Conservation (phyloP, 805 yeast species). For the Komagataella ulmi region DNA sequence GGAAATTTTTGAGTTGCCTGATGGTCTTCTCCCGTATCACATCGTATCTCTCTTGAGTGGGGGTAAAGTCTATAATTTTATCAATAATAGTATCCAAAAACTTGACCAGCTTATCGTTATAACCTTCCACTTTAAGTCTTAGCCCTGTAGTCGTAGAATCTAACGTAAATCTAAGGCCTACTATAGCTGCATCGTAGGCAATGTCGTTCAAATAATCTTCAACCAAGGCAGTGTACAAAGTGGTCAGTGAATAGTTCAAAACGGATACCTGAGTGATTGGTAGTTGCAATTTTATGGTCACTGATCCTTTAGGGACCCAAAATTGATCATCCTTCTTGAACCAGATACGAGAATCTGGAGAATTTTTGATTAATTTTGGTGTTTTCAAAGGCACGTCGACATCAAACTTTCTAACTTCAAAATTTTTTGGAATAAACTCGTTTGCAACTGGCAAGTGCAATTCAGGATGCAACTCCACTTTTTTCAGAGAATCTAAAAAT, state of each 20-base stretch:
- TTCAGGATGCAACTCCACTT: constrained; percentile 15
- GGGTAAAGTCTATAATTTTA: constrained; percentile 34
- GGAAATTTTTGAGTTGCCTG: constrained; percentile 55
- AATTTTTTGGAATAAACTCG: constrained; percentile 71
- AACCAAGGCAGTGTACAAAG: constrained; percentile 54
- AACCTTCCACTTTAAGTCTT: constrained; percentile 58
- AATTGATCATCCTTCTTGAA: constrained; percentile 82
- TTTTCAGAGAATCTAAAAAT: constrained; percentile 20
- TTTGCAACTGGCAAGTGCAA: constrained; percentile 62
- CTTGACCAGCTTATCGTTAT: constrained; percentile 63
- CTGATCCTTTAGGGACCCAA: constrained; percentile 75
- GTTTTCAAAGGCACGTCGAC: constrained; percentile 26
- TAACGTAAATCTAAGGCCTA: constrained; percentile 54
- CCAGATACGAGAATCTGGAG: constrained; percentile 55
- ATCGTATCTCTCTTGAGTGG: constrained; percentile 47
- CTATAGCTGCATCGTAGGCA: constrained; percentile 75
- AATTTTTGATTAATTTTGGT: constrained; percentile 49
- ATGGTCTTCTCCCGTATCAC: constrained; percentile 49
- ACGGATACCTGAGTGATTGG: constrained; percentile 56
- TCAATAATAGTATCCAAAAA: constrained; percentile 49
- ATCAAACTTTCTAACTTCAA: constrained; percentile 36
- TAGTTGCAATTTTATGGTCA: constrained; percentile 48
- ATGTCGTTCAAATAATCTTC: constrained; percentile 66
- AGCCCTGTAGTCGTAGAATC: constrained; percentile 58
- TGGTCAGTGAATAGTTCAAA: constrained; percentile 39